Base-by-base conservation (phyloP, 1,139 yeast species). In the Geotrichum restrictum region DNA sequence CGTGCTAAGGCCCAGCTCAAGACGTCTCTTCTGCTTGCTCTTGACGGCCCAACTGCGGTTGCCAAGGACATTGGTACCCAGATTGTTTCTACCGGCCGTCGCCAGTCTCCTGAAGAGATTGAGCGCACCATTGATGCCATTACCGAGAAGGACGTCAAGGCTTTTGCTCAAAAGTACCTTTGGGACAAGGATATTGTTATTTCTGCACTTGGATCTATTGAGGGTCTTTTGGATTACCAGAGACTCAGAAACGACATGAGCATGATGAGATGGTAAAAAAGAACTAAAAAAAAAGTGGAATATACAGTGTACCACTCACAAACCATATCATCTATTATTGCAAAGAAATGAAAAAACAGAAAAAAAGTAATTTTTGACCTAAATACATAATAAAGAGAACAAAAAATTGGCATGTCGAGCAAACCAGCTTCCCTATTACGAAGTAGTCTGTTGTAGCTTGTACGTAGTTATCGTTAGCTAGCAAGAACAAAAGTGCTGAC, bases 1-100 rank as follows among this genome's bases (percentile, higher is more conserved):
- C 81, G 96, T 54, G 94, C 98, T 18, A 93, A 93, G 72, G 84
- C 97, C 2, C 97, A 91, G 70, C 77, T 93, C 60, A 91, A 91
- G 72, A 98, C 98, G 0, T 87, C 96, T 0, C 76, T 93, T 53
- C 77, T 93, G 51, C 75, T 93, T 55, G 88, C 96, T 13, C 76
- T 93, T 52, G 98, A 93, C 69, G 96, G 95, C 57, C 84, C 96
- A 21, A 88, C 98, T 4, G 94, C 97, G 3, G 83, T 89, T 56
- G 98, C 97, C 36, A 98, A 94, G 70, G 98, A 93, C 71, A 88
- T 94, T 63, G 98, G 98, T 38, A 83, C 98, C 69, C 98, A 94
- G 70, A 77, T 93, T 58, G 96, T 93, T 47, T 91, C 96, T 54
- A 91, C 98, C 3, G 98, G 98, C 40, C 82, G 79, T 64, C 81